Base-by-base conservation (phyloP, 2,329 filamentous ascomycete genomes). In the Fusarium concolor region DNA sequence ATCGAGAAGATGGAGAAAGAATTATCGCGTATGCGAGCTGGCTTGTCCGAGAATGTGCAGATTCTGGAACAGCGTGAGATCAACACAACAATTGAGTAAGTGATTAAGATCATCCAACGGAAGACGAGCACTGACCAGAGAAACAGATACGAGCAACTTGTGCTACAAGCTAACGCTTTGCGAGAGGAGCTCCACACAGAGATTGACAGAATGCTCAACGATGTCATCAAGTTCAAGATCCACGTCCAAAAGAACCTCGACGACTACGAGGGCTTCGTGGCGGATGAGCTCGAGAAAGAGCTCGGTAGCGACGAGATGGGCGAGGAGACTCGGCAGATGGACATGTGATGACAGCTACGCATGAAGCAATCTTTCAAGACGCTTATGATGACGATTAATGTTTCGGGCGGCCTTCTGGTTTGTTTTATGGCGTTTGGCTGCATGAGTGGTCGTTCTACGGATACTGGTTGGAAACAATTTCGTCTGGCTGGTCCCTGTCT, bases 1-100 rank as follows among this genome's bases (percentile, higher is more conserved):
- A 97, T 99, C 74, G 96, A 99, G 80, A 96, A 96, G 83, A 96
- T 97, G 91, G 96, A 99, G 81, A 97, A 97, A 80, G 94, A 99
- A 78, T 83, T 99, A n/a, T 92, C 92, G 45, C 93, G 94, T 77
- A 97, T 98, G 93, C 87, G 94, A 41, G 88, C 91, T 3, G 91
- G 90, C 12, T 83, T 97, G 29, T 90, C 89, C 4, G 95, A 97
- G 78, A 94, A 90, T 33, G 92, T 97, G 53, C 93, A 97, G 79
- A 80, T 97, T 46, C 91, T 97, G 87, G 94, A 97, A 78, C 95
- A 97, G 79, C 86, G 93, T 56, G 94, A 98, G 82, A 97, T 98
- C 88, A 97, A 94, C 74, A 96, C 93, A 14, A 96, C 95, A 63
- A 96, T 98, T 72, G 94, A 98, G 92, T 95, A 83, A 76, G 90